Evolutionary conservation across 495 filamentous ascomycete species (phyloP), one percentile per base, ranked within the genome.

Genomic region (Hyphodiscus hymeniophilus): DNA sequence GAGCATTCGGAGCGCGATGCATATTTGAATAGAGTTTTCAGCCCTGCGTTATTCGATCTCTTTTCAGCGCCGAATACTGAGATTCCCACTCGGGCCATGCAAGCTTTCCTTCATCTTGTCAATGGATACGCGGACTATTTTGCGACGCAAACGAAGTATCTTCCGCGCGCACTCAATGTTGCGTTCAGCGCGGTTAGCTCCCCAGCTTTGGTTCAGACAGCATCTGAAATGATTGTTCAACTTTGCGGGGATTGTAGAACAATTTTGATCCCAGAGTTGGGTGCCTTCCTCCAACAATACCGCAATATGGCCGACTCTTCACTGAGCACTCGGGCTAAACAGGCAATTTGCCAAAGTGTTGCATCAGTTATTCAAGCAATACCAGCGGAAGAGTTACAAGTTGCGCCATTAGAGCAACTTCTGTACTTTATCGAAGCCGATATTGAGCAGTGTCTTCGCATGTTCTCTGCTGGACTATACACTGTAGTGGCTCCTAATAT

Each of bases 41-140:
- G 68, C 10, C 72, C 74, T n/a, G 59, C 66, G 8, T 56, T 94
- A 54, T 76, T 88, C 59, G 65, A 73, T 18, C 64, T 85, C 21
- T 73, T 87, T 40, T 63, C 68, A 24, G 69, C 80, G 56, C 66
- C 66, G 13, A 65, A 69, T 40, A 60, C 56, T 23, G 61, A 70
- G 16, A 73, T 88, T 38, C 81, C 88, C 0, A 64, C 80, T 11
- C 82, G 82, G 52, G 75, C 83, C n/a, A 78, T 84, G 23, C 81
- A 89, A 57, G 88, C 87, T 5, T 74, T 87, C 18, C 75, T 96
- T 31, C 76, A 79, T 46, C 70, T 89, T 48, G 81, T 96, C 32
- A 84, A 84, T 51, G 75, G 75, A 39, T 95, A 92, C 64, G 77
- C 82, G 26, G 75, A 80, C 31, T 96, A 87, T 66, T 95, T 96